Evolutionary conservation across 192 early-diverging fungal genomes (phyloP).

Genomic region (Coemansia furcata): DNA sequence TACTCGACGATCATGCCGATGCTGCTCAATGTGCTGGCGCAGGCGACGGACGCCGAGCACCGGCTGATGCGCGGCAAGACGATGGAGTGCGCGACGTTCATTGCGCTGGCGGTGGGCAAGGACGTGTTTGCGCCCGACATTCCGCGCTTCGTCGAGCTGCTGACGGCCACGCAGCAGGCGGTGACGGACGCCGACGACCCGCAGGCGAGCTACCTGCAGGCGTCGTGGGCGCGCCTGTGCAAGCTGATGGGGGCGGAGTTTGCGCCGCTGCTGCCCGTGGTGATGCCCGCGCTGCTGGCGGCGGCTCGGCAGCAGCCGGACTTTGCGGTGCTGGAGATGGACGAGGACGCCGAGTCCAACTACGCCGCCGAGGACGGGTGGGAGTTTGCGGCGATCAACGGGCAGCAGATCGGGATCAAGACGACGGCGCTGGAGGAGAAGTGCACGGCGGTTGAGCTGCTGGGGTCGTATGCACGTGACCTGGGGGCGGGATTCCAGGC

Average conservation of each 20-base stretch:
- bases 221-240: conserved; percentile 96
- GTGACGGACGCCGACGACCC: conserved; percentile 91
- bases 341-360: conserved; percentile 81
- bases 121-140: conserved; percentile 82
- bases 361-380: conserved; percentile 97
- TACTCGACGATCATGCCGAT: conserved; percentile 95
- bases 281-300: conserved; percentile 88
- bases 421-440: conserved; percentile 97
- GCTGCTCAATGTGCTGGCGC: conserved; percentile 81
- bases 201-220: conserved; percentile 86
- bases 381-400: conserved; percentile 91
- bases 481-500: conserved; percentile 86
- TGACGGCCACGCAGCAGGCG: conserved; percentile 75
- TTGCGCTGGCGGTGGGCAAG: conserved; percentile 91
- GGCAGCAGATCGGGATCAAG: conserved; percentile 95
- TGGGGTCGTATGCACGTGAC: conserved; percentile 90
- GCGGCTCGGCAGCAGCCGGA: conserved; percentile 92
- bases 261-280: conserved; percentile 84
- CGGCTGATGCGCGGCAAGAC: conserved; percentile 92
- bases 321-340: conserved; percentile 79
- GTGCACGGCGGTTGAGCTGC: conserved; percentile 96
- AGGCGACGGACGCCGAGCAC: conserved; percentile 84
- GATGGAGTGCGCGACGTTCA: conserved; percentile 95
- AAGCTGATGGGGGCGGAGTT: conserved; percentile 93
- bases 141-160: conserved; percentile 74